Percentiles rank a stretch among this genome's conserved stretches.
These are phyloP conservation scores for Erigeron philadelphicus DNA, from an alignment of 140 eudicot genomes.

Conservation along the genomic window DNA sequence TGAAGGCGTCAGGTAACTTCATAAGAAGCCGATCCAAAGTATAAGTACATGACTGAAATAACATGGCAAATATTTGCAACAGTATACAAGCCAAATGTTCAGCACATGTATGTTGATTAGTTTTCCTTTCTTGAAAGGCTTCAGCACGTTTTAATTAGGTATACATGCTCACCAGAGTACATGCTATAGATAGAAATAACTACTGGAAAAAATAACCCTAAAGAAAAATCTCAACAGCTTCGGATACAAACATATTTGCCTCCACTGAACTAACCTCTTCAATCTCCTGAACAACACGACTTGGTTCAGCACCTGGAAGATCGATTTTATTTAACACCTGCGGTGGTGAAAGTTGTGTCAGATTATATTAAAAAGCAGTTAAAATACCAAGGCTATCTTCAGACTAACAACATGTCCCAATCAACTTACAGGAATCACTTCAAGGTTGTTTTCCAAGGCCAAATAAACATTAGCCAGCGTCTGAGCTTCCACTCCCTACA, in stretches of 20 bases:
- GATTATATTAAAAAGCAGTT: slow-evolving; percentile 16
- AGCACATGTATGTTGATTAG: not conserved
- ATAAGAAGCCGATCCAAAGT: not conserved
- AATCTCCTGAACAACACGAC: slow-evolving; percentile 78
- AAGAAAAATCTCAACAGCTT: slow-evolving; percentile 21
- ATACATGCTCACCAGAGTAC: not conserved
- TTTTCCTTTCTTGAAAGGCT: not conserved
- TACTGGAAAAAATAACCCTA: not conserved
- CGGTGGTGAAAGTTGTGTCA: slow-evolving; percentile 17
- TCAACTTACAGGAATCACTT: slow-evolving; percentile 84
- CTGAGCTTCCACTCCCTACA: slow-evolving; percentile 98
- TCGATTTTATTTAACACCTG: slow-evolving; percentile 97
- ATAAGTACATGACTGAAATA: not conserved
- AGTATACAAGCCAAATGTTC: slow-evolving; percentile 1
- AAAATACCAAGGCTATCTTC: not conserved
- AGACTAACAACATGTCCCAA: not conserved
- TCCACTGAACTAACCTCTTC: slow-evolving; percentile 75
- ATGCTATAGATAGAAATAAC: slow-evolving; percentile 4
- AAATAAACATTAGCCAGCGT: slow-evolving; percentile 91
- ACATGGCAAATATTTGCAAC: not conserved
- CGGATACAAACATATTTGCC: slow-evolving; percentile 6
- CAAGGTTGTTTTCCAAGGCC: slow-evolving; percentile 97
- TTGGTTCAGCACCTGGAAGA: slow-evolving; percentile 98
- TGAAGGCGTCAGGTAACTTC: slow-evolving; percentile 4
- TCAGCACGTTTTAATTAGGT: not conserved